Evolutionary conservation across 176 grass and related monocot species (phyloP), one percentile per base, ranked within the genome.

Genomic region (Tillandsia fasciculata): DNA sequence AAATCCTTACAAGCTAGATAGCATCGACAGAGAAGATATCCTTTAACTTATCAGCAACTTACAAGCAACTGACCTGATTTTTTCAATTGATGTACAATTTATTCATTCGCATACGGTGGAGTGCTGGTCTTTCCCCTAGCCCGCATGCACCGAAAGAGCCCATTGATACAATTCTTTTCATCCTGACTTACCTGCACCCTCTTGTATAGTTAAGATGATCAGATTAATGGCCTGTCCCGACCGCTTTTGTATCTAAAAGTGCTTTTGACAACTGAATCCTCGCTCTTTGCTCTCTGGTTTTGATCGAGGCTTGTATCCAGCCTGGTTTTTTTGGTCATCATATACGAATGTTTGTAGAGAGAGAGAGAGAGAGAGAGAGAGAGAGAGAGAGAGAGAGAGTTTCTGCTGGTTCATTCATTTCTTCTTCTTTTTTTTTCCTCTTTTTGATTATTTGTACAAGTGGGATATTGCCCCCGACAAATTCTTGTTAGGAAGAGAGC

Each of bases 101-200:
- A 72, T 72, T 71, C 82, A 86, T 92, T 97, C 86, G 80, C 33
- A 49, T 83, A 64, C 79, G 79, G 80, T 78, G 86, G 76, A 78
- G 63, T 71, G 73, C 78, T 80, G 48, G 67, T 82, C 12, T 10
- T 63, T 68, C 70, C 48, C 48, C 66, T 73, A 70, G 66, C 70
- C 76, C 23, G 72, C 51, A 52, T 13, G 65, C 72, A 77, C 73
- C 69, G 76, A 61, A 10, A 56, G 67, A 78, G 65, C 59, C 29
- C 33, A 53, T 82, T 48, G 56, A 48, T 69, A 10, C 49, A 28
- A 71, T 75, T 65, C 67, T 74, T 74, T 53, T 54, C 63, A 64
- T 51, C 76, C 50, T 51, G 66, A 66, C 61, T 49, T 79, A 49
- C 23, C 42, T 9, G 17, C 70, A 42, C 58, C 67, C 67, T 52